phyloP scores from a whole-genome alignment of 306 rosid genomes.

The Oemleria cerasiformis region DNA sequence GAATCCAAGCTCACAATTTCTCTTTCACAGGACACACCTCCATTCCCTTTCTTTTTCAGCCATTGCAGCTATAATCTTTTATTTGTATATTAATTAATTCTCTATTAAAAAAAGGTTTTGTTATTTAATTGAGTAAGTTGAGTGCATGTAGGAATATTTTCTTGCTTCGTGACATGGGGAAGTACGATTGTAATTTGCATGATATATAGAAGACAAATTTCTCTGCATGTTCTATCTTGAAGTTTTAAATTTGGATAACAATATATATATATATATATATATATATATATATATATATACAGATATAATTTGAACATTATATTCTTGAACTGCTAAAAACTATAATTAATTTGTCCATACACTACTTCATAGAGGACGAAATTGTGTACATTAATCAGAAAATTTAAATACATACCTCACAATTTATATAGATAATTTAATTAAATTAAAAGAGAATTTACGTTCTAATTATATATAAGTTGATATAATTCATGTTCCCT shows the following conservation, averaged over 20 bases:
- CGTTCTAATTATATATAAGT: too few species aligned
- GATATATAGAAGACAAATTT: conserved; percentile 8
- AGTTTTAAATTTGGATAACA: conserved; percentile 25
- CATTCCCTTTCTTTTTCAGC: neutral
- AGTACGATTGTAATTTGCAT: neutral
- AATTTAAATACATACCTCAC: too few species aligned
- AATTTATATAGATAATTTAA: too few species aligned
- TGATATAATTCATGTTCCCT: too few species aligned
- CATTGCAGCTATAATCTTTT: neutral
- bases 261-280: neutral
- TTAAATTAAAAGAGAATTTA: too few species aligned
- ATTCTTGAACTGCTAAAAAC: too few species aligned
- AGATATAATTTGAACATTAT: too few species aligned
- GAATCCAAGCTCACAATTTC: conserved; percentile 12
- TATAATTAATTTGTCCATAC: too few species aligned
- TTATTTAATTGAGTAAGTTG: neutral
- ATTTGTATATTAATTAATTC: neutral
- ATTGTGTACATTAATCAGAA: too few species aligned
- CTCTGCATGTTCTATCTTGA: conserved; percentile 24
- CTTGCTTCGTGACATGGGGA: conserved; percentile 20
- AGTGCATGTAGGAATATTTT: conserved; percentile 32
- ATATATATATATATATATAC: neutral
- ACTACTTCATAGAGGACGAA: too few species aligned
- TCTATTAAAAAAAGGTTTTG: neutral
- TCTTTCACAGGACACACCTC: neutral